Base-by-base conservation (phyloP, 2,329 filamentous ascomycete genomes). In the Ophiostoma quercus region DNA sequence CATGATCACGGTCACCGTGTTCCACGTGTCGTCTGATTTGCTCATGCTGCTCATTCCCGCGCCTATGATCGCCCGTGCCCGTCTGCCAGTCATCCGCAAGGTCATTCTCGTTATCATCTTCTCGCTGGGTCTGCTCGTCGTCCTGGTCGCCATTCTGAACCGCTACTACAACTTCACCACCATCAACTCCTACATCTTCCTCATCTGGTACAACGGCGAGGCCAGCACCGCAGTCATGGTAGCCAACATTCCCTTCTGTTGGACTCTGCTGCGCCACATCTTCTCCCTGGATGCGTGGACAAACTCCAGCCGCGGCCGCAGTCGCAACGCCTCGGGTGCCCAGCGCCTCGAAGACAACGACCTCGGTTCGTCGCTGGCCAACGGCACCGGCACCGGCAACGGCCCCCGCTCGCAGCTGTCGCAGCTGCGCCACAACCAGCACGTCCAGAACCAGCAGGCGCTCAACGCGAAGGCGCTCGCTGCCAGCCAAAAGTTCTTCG, bases 171-270 rank as follows among this genome's bases (percentile, higher is more conserved):
- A 84, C 63, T 87, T 89, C 71, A 82, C 78, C 19, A 77, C 85
- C 25, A 84, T 84, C 0, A 88, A 86, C 75, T 84, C 84, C 2
- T 78, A 79, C 16, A 77, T 83, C 51, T 89, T 87, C 80, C 82
- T 86, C 0, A 83, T 83, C 73, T 89, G 86, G 86, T 87, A 87
- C 73, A 82, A 86, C 9, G 82, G 85, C 37, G 87, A 89, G 75
- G 82, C 83, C 14, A 85, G 83, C 63, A 87, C 87, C 0, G 85
- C 86, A 6, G 80, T 89, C 57, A 81, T 87, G 67, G 86, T 88
- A 19, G 82, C 85, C 37, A 89, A 89, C 71, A 79, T 89, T 6
- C 86, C 87, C 0, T 84, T 88, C 67, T 84, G 82, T 72, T 88
- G 85, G 82, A 83, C 84, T 0, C 79, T 88, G 25, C 79, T 87